Evolutionary conservation across 495 filamentous ascomycete species (phyloP).

Genomic region (Penicillium lividum): DNA sequence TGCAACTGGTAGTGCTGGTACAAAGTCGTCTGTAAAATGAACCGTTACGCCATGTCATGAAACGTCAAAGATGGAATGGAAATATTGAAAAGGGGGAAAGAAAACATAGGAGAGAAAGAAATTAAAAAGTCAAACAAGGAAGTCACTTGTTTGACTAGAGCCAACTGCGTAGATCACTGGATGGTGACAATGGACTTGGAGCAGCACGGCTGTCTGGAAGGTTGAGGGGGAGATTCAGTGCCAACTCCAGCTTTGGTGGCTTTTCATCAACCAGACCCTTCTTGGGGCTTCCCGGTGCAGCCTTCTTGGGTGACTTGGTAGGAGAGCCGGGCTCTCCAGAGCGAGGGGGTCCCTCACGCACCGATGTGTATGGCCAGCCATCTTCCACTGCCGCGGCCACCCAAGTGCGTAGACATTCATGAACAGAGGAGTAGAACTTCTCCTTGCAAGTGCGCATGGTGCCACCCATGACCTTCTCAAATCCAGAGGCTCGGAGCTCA

Average conservation of each 20-base stretch:
- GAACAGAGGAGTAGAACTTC: conserved; percentile 90
- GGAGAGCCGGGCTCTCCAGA: conserved; percentile 40
- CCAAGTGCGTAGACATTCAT: conserved; percentile 87
- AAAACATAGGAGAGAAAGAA: conserved; percentile 29
- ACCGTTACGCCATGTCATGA: conserved; percentile 37
- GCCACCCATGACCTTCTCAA: conserved; percentile 85
- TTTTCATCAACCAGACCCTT: conserved; percentile 43
- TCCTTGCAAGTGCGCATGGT: conserved; percentile 91
- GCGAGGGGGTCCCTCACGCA: conserved; percentile 68
- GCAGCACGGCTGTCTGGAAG: conserved; percentile 27
- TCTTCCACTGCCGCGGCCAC: conserved; percentile 83
- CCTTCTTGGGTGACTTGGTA: conserved; percentile 44
- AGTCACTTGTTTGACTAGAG: conserved; percentile 25
- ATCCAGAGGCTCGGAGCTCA: conserved; percentile 80
- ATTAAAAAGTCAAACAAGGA: conserved; percentile 13
- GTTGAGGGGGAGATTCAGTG: conserved; percentile 23
- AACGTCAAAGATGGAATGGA: conserved; percentile 15
- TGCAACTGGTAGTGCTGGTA: conserved; percentile 10
- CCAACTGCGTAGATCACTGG: conserved; percentile 42
- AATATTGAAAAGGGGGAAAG: conserved; percentile 15
- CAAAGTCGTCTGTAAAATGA: conserved; percentile 15
- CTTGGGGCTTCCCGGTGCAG: conserved; percentile 34
- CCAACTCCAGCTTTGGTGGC: conserved; percentile 45
- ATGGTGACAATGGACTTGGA: conserved; percentile 24
- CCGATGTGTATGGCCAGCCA: conserved; percentile 76